These are phyloP conservation scores for Annulohypoxylon stygium DNA, from an alignment of 495 filamentous ascomycete species.

Conservation along the genomic window DNA sequence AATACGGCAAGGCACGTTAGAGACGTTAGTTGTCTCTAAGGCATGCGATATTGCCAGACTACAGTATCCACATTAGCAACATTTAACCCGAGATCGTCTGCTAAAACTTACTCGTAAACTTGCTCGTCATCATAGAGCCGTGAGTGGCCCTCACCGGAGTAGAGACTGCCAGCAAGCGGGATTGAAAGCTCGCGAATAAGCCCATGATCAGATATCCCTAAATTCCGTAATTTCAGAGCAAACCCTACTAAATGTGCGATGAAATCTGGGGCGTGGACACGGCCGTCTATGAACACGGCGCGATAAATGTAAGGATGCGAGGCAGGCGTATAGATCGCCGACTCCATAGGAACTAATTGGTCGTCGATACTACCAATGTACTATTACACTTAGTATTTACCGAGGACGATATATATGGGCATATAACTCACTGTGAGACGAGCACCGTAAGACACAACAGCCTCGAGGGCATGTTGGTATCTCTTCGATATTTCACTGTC, in stretches of 20 bases:
- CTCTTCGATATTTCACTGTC: slow-evolving; percentile 84
- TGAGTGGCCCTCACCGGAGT: slow-evolving; percentile 92
- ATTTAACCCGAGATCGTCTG: slow-evolving; percentile 4
- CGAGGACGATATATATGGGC: not conserved
- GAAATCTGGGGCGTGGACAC: slow-evolving; percentile 93
- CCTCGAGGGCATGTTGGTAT: slow-evolving; percentile 80
- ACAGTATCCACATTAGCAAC: slow-evolving; percentile 37
- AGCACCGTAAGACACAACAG: slow-evolving; percentile 79
- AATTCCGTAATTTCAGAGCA: slow-evolving; percentile 89
- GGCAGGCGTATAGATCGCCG: slow-evolving; percentile 83
- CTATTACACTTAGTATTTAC: slow-evolving; percentile 30
- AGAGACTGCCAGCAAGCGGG: slow-evolving; percentile 90
- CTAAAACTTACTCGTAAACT: slow-evolving; percentile 79
- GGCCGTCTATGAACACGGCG: slow-evolving; percentile 93
- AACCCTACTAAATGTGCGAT: slow-evolving; percentile 94
- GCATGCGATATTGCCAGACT: slow-evolving; percentile 87
- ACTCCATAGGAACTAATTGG: slow-evolving; percentile 87
- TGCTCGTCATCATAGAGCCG: slow-evolving; percentile 89
- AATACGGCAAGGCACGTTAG: slow-evolving; percentile 61
- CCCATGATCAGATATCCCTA: slow-evolving; percentile 92
- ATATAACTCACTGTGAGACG: slow-evolving; percentile 69
- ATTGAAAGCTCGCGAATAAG: slow-evolving; percentile 90
- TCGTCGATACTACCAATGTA: slow-evolving; percentile 92
- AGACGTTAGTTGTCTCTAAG: slow-evolving; percentile 80
- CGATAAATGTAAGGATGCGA: slow-evolving; percentile 93